Base-by-base conservation (phyloP, 495 filamentous ascomycete genomes). In the Elaphomyces granulatus region DNA sequence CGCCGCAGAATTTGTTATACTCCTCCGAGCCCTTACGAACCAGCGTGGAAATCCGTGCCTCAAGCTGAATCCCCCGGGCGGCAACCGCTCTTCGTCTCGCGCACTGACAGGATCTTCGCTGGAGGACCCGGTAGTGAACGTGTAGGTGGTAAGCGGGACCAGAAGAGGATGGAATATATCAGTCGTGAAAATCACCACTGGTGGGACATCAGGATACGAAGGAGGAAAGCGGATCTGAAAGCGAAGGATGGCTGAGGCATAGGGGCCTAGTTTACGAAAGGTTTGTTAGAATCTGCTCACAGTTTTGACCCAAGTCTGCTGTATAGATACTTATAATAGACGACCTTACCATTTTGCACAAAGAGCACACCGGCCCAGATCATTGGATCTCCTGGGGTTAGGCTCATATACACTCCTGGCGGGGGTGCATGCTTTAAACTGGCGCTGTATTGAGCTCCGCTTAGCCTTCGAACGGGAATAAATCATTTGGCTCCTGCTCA, bases 161-260 rank as follows among this genome's bases (percentile, higher is more conserved):
- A 96, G 77, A 18, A 98, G 70, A 9, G 88, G 90, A 59, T 98
- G 88, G 56, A 94, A 98, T 38, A 95, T 77, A 47, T 95, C 88
- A 32, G 81, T 90, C 19, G 74, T 66, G 55, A 98, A 93, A 31
- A 77, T 87, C 36, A 98, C 76, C 3, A 84, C 66, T 4, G 90
- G 90, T 31, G 90, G 83, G 6, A 80, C 60, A 21, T 67, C 59
- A 3, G 90, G 90, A 52, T 94, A 95, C 18, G 67, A 67, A 45
- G 78, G 62, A 7, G 90, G 85, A 54, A 95, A 95, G 37, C 76
- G 77, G 47, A 98, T 77, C 44, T 83, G 78, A 63, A 95, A 94
- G 40, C 87, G 83, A 42, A 98, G 74, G 40, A 94, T 73, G 18
- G 87, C 84, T 21, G 80, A 75, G 20, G 83, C 72, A 63, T 94